These are phyloP conservation scores for Aspergillus hortae DNA, from an alignment of 2,329 filamentous ascomycete species.

Conservation along the genomic window DNA sequence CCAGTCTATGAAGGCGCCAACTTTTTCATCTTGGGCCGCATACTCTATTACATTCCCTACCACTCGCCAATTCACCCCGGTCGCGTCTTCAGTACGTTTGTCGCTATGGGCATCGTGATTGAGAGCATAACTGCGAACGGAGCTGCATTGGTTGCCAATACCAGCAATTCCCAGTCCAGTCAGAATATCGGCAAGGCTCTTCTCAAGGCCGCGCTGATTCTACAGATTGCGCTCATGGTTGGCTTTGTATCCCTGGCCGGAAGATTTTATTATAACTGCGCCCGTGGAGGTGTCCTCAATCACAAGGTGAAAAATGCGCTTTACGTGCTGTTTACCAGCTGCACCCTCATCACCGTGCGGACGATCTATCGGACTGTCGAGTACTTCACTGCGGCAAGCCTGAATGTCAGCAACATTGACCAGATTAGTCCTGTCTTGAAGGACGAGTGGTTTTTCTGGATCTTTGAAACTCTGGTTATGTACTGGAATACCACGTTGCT, in stretches of 20 bases:
- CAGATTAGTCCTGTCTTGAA: constrained; percentile 33
- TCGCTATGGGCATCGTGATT: constrained; percentile 51
- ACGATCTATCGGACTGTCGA: constrained; percentile 53
- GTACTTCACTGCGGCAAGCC: constrained; percentile 36
- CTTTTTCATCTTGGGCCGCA: constrained; percentile 51
- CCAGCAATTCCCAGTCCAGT: constrained; percentile 29
- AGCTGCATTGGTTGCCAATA: constrained; percentile 45
- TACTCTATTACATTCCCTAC: constrained; percentile 50
- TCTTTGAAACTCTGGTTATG: constrained; percentile 54
- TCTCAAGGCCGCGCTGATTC: constrained; percentile 48
- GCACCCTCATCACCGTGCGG: constrained; percentile 38
- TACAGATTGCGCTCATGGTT: constrained; percentile 50
- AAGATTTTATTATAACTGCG: constrained; percentile 46
- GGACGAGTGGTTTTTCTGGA: constrained; percentile 53
- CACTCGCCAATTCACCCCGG: constrained; percentile 51
- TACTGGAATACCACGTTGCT: constrained; percentile 49
- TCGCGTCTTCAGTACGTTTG: constrained; percentile 57
- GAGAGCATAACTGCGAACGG: constrained; percentile 50
- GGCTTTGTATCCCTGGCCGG: constrained; percentile 48
- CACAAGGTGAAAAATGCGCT: constrained; percentile 40
- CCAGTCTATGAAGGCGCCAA: constrained; percentile 45
- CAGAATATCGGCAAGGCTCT: constrained; percentile 44
- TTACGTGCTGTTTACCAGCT: constrained; percentile 47
- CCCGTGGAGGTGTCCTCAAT: constrained; percentile 38
- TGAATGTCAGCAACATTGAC: constrained; percentile 32